Evolutionary conservation across 805 yeast genomes (phyloP), one percentile per base, ranked within the genome.

Genomic region (Wickerhamiella dianesei): DNA sequence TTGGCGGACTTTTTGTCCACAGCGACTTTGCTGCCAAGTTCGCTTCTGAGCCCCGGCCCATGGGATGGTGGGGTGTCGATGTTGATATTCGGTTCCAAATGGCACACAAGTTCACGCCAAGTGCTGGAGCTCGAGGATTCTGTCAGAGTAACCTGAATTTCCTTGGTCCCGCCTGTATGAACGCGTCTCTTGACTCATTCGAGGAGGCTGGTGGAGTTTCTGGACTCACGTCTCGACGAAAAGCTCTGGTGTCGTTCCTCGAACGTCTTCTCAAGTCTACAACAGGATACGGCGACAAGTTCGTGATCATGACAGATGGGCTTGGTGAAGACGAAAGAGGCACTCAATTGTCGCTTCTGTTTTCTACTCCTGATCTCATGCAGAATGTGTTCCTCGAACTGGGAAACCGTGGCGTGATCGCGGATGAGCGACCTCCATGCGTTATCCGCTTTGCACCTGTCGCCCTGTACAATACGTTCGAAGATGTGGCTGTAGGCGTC

Each of bases 51-150:
- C 83, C 95, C 1, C 69, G 96, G 50, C 67, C 85, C 44, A 94
- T 95, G 0, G 97, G 97, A 0, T 88, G 97, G 97, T 88, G 96
- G 96, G 96, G 96, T 1, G 88, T 86, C 59, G 77, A 81, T 54
- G 68, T 80, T 0, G 55, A 57, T 1, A 76, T 76, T 35, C 66
- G 97, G 51, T 88, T 88, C 63, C 70, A 77, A 56, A 88, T 88
- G 97, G 58, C 73, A 48, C 88, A 80, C 57, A 56, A 69, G 22
- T 88, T 85, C 56, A 80, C 79, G 46, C 95, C 96, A 0, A 82
- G 83, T 21, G 66, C 71, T n/a, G 81, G 92, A 35, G 97, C 96
- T 0, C 68, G 83, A 20, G 94, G 95, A 0, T 88, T 79, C 63
- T 72, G 94, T 56, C 94, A 86, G 65, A 82, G 94, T 16, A 88